phyloP scores from a whole-genome alignment of 148 eudicot species.

The Drosera capensis region DNA sequence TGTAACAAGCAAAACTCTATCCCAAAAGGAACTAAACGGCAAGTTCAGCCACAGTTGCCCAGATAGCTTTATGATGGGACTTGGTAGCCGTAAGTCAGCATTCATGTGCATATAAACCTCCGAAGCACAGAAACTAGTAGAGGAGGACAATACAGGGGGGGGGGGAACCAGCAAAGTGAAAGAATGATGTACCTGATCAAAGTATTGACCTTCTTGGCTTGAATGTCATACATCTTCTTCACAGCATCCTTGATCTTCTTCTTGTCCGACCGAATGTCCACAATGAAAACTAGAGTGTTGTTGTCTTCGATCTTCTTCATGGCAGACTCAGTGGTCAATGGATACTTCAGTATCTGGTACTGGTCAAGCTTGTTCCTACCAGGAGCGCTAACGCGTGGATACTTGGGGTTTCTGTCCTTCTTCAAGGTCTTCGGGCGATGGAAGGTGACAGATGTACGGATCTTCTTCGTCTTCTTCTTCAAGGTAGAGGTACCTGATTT shows the following conservation, averaged over 20 bases:
- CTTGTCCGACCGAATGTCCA: conserved; percentile 69
- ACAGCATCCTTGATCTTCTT: conserved; percentile 77
- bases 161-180: background rate
- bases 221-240: conserved; percentile 77
- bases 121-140: background rate
- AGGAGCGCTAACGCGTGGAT: conserved; percentile 65
- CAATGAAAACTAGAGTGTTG: conserved; percentile 70
- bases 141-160: background rate
- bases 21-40: too few relatives aligned
- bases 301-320: conserved; percentile 85
- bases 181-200: conserved; percentile 40
- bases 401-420: conserved; percentile 56
- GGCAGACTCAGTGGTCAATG: conserved; percentile 87
- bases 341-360: conserved; percentile 64
- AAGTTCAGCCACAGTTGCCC: too few relatives aligned
- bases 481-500: conserved; percentile 40
- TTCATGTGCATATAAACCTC: background rate
- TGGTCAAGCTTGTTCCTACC: conserved; percentile 73
- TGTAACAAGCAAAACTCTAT: too few relatives aligned
- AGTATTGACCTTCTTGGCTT: conserved; percentile 75
- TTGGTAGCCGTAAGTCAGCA: too few relatives aligned
- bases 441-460: conserved; percentile 60
- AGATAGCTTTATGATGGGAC: too few relatives aligned
- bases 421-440: conserved; percentile 71
- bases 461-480: conserved; percentile 60